Base-by-base conservation (phyloP, 805 yeast genomes). In the Candida sphagnicola region DNA sequence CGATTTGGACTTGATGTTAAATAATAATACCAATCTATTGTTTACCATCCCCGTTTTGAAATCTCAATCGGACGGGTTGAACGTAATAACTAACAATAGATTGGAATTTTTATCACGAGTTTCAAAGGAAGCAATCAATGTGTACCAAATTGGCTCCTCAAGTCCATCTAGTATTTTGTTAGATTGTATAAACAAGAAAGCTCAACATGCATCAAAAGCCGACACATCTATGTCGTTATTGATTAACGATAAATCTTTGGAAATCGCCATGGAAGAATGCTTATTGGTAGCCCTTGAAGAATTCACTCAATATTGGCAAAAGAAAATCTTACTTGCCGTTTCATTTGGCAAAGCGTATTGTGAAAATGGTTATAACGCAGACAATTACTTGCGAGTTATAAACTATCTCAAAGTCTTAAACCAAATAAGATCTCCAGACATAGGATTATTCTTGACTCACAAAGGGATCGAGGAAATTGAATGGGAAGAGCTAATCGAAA, bases 101-200 rank as follows among this genome's bases (percentile, higher is more conserved):
- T 65, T 85, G 12, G 82, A 82, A 44, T 76, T 85, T 39, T 54
- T 89, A 8, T 65, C 81, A 5, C 72, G 81, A 44, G 95, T 93
- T 0, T 70, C 77, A 0, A 63, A 65, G 2, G 57, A 66, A 0
- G 76, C 85, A 0, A 70, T 74, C 3, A 78, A 80, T 28, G 72
- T 86, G 5, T 88, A 88, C 58, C 77, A 76, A 51, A 77, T 90
- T 34, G 99, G 98, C 0, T 87, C 96, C 0, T 74, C 86, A 0
- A 74, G 85, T 24, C 85, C 96, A 1, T 74, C 93, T 23, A 87
- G 95, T 2, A 82, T 91, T 17, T 62, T 93, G 24, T 62, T 87
- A 6, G 96, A 90, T 59, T 84, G 96, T 6, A 54, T 67, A n/a
- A 71, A 67, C 35, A 65, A 84, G 42, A 62, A 88, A 6, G 75